Evolutionary conservation across 2,329 filamentous ascomycete species (phyloP).

Genomic region (Pseudogymnoascus sp.): DNA sequence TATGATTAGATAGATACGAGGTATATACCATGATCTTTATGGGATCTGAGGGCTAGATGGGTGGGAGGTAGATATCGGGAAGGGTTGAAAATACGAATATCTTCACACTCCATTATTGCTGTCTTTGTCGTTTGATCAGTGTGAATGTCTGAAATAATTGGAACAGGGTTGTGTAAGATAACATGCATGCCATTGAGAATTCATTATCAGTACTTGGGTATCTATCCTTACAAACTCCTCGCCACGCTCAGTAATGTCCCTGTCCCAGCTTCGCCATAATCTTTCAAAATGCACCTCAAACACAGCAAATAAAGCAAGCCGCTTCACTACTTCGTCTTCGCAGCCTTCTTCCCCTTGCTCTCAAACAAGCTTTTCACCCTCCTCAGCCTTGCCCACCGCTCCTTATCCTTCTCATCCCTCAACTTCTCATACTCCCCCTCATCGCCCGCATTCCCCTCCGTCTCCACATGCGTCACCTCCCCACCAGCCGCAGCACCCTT

Average conservation of each 20-base stretch:
- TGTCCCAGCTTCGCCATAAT: background rate
- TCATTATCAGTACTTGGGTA: conserved; percentile 7
- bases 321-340: background rate
- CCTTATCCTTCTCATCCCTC: conserved; percentile 56
- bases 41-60: background rate
- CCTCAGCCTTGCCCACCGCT: conserved; percentile 62
- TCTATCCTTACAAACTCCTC: conserved; percentile 7
- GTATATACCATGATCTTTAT: conserved; percentile 5
- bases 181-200: background rate
- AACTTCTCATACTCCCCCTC: conserved; percentile 30
- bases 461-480: conserved; percentile 20
- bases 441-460: conserved; percentile 21
- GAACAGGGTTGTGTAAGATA: background rate
- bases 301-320: background rate
- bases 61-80: background rate
- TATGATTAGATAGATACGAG: conserved; percentile 1
- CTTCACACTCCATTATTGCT: background rate
- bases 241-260: background rate
- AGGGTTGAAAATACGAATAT: background rate
- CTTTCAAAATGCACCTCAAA: background rate
- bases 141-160: background rate
- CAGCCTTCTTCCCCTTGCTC: conserved; percentile 47
- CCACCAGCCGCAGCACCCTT: conserved; percentile 11
- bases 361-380: conserved; percentile 65
- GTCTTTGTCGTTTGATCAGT: background rate